These are phyloP conservation scores for Phytopythium oedochilum DNA, from an alignment of 352 stramenopile genomes.

Conservation along the genomic window DNA sequence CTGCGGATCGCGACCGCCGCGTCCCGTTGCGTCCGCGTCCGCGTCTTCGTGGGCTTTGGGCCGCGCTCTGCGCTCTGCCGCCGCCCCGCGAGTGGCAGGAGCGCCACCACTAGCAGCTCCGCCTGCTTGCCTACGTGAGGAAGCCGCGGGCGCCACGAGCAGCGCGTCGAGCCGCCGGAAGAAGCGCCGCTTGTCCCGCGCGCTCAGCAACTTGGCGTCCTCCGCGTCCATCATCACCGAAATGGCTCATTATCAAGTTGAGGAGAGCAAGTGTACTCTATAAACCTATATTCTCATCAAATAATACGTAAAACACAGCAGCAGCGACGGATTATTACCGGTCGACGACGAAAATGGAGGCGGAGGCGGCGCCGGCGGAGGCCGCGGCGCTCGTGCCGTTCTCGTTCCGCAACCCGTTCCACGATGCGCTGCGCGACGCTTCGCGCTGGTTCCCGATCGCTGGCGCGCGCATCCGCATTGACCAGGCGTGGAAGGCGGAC, in stretches of 20 bases:
- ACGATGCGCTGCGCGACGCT: conserved; percentile 61
- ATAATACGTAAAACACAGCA: too few relatives aligned
- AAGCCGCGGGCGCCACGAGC: conserved; percentile 2
- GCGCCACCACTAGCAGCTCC: not conserved
- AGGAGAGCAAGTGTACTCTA: too few relatives aligned
- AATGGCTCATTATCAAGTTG: too few relatives aligned
- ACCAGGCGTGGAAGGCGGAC: conserved; percentile 76
- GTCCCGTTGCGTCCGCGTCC: not conserved
- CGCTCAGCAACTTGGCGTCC: conserved; percentile 26
- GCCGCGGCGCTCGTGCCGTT: conserved; percentile 49
- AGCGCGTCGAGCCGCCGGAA: conserved; percentile 43
- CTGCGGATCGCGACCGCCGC: not conserved
- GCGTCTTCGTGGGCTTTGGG: too few relatives aligned
- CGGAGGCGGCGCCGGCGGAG: not conserved
- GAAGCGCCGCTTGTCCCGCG: conserved; percentile 36
- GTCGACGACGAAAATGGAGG: not conserved
- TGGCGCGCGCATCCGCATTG: conserved; percentile 46
- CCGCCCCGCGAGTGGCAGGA: conserved; percentile 6
- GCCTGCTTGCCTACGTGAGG: not conserved
- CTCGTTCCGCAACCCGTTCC: conserved; percentile 71
- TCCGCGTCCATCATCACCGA: too few relatives aligned
- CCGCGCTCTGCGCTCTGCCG: not conserved
- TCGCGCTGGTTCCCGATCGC: conserved; percentile 68
- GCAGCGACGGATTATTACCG: too few relatives aligned
- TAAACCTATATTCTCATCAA: too few relatives aligned